These are phyloP conservation scores for Diaporthe nobilis DNA, from an alignment of 2,329 filamentous ascomycete genomes.

Conservation along the genomic window DNA sequence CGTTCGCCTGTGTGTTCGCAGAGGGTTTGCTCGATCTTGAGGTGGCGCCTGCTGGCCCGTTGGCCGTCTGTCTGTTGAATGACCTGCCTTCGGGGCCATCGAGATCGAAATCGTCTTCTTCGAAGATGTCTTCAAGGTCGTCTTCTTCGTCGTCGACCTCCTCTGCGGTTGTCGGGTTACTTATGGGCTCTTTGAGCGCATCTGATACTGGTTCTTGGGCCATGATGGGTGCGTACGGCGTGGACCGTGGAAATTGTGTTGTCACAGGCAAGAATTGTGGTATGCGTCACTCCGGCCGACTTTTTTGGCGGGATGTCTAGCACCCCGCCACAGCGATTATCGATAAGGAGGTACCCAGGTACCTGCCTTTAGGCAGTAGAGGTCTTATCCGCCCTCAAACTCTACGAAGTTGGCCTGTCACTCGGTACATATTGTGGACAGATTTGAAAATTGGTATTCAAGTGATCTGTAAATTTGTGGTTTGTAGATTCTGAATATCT, in stretches of 20 bases:
- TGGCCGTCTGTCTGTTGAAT: conserved; percentile 81
- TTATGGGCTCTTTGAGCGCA: conserved; percentile 27
- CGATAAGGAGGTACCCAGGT: neutral
- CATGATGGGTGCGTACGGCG: neutral
- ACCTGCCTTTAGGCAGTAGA: neutral
- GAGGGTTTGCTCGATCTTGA: conserved; percentile 83
- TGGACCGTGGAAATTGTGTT: neutral
- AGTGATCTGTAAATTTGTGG: too few species aligned
- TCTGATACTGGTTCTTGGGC: conserved; percentile 18
- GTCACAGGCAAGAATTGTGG: neutral
- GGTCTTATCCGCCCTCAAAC: too few species aligned
- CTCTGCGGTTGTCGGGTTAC: neutral
- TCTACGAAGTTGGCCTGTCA: neutral
- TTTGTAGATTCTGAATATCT: neutral
- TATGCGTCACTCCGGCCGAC: conserved; percentile 12
- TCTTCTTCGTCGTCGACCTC: conserved; percentile 57
- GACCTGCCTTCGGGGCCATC: conserved; percentile 71
- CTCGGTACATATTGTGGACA: neutral
- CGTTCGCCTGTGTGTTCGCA: conserved; percentile 82
- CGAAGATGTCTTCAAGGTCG: conserved; percentile 61
- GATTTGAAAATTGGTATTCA: neutral
- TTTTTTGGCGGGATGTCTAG: conserved; percentile 31
- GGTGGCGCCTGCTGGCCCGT: conserved; percentile 60
- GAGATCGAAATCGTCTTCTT: conserved; percentile 74
- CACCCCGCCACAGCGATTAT: conserved; percentile 20